phyloP scores from a whole-genome alignment of 768 basidiomycete genomes.

The Hypholoma sublateritium region DNA sequence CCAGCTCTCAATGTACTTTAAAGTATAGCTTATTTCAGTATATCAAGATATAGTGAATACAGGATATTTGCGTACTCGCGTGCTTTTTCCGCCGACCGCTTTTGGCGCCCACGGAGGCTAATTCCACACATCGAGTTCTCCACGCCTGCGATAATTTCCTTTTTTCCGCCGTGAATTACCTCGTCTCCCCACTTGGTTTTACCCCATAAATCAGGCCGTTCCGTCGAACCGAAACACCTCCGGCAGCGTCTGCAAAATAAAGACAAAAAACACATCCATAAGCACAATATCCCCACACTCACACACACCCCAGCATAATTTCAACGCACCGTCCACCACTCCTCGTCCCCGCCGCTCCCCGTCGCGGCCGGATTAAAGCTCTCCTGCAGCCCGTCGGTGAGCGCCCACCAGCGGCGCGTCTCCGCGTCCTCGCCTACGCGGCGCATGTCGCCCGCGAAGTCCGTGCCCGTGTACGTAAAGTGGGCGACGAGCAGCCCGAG shows the following conservation, averaged over 20 bases:
- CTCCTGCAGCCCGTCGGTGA: conserved; percentile 79
- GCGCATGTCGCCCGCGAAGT: conserved; percentile 69
- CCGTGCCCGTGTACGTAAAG: conserved; percentile 70
- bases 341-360: conserved; percentile 65
- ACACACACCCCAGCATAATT: background rate
- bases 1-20: no score
- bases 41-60: no score
- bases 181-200: background rate
- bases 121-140: no score
- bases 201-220: background rate
- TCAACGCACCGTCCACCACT: conserved; percentile 65
- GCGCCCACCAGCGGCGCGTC: conserved; percentile 75
- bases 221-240: conserved; percentile 76
- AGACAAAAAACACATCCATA: background rate
- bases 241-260: conserved; percentile 46
- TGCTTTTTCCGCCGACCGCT: no score
- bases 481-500: conserved; percentile 72
- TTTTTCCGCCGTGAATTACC: no score
- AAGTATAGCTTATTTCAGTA: no score
- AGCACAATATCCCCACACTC: background rate
- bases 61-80: no score
- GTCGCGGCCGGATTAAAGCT: conserved; percentile 68
- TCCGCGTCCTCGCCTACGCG: conserved; percentile 61
- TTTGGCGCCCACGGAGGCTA: no score
- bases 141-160: background rate